Conservation (phyloP, 345 rosid species). For the Salix koriyanagi region DNA sequence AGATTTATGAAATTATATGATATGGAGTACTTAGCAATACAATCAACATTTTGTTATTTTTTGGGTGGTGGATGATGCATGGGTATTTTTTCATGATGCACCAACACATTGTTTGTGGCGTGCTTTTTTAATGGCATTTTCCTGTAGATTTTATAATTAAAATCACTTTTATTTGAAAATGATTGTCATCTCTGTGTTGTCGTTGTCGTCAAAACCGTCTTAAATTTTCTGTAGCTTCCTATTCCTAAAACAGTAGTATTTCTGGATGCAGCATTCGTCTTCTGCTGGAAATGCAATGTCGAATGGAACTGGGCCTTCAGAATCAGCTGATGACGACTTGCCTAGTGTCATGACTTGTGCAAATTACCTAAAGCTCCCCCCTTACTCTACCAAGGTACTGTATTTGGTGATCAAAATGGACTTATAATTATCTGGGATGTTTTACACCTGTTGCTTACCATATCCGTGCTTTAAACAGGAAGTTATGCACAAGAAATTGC, state of each 20-base stretch:
- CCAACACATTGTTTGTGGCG: not conserved
- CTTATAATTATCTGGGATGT: not conserved
- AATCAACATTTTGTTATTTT: not conserved
- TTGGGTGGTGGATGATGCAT: not conserved
- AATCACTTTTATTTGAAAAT: not conserved
- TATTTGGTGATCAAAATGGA: not conserved
- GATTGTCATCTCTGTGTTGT: not conserved
- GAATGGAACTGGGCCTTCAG: conserved; percentile 65
- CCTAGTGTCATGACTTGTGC: conserved; percentile 99
- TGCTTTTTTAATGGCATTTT: not conserved
- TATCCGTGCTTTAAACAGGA: conserved; percentile 51
- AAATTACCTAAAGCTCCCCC: conserved; percentile 97
- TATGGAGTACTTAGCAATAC: not conserved
- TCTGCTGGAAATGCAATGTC: conserved; percentile 53
- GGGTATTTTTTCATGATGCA: not conserved
- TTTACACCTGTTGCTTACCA: conserved; percentile 11
- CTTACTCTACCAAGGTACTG: conserved; percentile 88
- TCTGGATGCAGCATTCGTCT: conserved; percentile 70
- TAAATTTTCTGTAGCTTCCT: not conserved
- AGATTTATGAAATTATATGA: not conserved
- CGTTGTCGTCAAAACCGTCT: not conserved
- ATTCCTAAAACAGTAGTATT: not conserved
- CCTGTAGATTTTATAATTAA: not conserved
- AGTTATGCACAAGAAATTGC: conserved; percentile 84
- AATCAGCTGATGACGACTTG: conserved; percentile 88